Evolutionary conservation across 192 early-diverging fungal genomes (phyloP).

Genomic region (Lobosporangium transversale): DNA sequence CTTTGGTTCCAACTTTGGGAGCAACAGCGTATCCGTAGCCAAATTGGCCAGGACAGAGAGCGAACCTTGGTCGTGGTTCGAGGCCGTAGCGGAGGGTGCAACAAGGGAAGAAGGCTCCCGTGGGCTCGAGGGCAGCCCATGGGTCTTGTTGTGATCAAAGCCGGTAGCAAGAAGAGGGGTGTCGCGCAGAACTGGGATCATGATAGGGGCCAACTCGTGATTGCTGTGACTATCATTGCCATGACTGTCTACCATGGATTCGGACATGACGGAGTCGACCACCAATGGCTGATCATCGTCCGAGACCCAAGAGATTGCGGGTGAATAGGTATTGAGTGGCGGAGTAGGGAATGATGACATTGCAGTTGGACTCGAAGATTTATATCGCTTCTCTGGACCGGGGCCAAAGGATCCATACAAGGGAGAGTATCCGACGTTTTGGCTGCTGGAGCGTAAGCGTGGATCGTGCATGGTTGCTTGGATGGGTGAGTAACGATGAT

Average conservation of each 20-base stretch:
- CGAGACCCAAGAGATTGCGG: conserved; percentile 41
- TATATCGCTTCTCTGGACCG: conserved; percentile 32
- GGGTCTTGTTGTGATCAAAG: conserved; percentile 28
- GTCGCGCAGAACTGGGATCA: conserved; percentile 36
- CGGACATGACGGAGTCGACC: conserved; percentile 14
- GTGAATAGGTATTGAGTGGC: conserved; percentile 36
- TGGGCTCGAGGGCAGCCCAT: background rate
- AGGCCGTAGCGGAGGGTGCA: conserved; percentile 1
- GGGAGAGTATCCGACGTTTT: conserved; percentile 15
- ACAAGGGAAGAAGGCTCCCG: conserved; percentile 12
- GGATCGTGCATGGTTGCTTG: conserved; percentile 12
- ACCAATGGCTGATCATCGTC: conserved; percentile 47
- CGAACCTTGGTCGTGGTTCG: conserved; percentile 38
- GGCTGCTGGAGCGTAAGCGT: conserved; percentile 26
- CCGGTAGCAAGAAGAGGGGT: conserved; percentile 21
- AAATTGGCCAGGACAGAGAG: conserved; percentile 47
- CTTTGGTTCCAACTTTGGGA: conserved; percentile 45
- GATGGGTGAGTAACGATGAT: conserved; percentile 43
- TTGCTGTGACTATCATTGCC: background rate
- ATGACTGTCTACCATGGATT: conserved; percentile 9
- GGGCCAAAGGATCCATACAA: conserved; percentile 16
- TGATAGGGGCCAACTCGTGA: conserved; percentile 16
- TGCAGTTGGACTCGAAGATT: conserved; percentile 32
- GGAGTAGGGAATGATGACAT: conserved; percentile 34
- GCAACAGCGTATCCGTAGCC: conserved; percentile 37